A percentile compares a stretch with the other conserved stretches of the same genome.
Evolutionary conservation across 148 eudicot species (phyloP).

Genomic region (Agrostemma githago): DNA sequence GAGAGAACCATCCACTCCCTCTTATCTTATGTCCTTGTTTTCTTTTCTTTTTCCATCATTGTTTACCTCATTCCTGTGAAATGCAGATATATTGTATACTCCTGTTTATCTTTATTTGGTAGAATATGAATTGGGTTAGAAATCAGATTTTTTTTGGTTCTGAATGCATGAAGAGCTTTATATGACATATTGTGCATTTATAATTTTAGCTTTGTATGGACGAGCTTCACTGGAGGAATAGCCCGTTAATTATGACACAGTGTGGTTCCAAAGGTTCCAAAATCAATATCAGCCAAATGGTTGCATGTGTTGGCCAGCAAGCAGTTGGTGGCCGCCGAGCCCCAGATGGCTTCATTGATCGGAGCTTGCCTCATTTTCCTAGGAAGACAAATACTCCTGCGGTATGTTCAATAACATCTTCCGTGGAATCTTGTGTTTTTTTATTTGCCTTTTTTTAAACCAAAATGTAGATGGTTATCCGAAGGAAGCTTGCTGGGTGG

Average conservation of each 20-base stretch:
- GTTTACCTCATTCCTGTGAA: background rate
- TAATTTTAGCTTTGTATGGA: slow-evolving; percentile 66
- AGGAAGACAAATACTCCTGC: slow-evolving; percentile 60
- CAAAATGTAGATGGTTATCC: background rate
- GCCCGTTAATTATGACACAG: slow-evolving; percentile 90
- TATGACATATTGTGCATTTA: slow-evolving; percentile 4
- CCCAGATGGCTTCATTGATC: slow-evolving; percentile 87
- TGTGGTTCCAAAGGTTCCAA: slow-evolving; percentile 99
- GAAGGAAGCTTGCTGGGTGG: background rate
- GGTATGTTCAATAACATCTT: slow-evolving; percentile 39
- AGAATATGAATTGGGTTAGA: background rate
- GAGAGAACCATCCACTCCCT: background rate
- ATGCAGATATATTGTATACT: background rate
- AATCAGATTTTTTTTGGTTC: background rate
- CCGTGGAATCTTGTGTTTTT: slow-evolving; percentile 1
- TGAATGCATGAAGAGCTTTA: background rate
- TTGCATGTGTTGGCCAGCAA: slow-evolving; percentile 99
- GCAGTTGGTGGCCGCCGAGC: slow-evolving; percentile 91
- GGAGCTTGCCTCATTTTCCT: slow-evolving; percentile 90
- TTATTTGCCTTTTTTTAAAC: background rate
- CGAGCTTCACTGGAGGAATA: slow-evolving; percentile 85
- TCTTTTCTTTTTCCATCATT: background rate
- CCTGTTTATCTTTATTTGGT: background rate
- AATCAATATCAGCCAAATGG: slow-evolving; percentile 95
- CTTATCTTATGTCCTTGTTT: background rate